Evolutionary conservation across 441 rosid genomes (phyloP).

Genomic region (Jatropha podagrica): DNA sequence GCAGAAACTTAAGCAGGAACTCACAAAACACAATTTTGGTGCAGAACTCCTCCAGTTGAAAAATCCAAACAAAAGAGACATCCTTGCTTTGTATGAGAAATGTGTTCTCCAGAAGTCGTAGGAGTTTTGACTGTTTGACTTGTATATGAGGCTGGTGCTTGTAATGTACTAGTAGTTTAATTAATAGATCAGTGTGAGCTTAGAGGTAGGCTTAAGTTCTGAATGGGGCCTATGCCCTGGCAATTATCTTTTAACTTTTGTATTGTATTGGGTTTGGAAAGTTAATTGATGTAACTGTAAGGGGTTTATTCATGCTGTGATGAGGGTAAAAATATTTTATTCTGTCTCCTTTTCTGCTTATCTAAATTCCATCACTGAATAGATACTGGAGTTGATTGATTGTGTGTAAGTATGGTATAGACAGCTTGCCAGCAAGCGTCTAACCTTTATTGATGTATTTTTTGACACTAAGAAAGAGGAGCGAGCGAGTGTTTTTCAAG

Average conservation of each 20-base stretch:
- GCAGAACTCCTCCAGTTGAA: slow-evolving; percentile 74
- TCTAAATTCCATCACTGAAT: background rate
- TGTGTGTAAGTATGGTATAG: slow-evolving; percentile 1
- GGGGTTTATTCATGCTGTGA: background rate
- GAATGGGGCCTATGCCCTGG: background rate
- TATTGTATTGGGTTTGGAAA: background rate
- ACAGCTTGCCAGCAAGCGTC: slow-evolving; percentile 4
- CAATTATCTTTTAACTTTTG: background rate
- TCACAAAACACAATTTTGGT: slow-evolving; percentile 80
- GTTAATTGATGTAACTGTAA: background rate
- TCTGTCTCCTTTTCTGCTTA: background rate
- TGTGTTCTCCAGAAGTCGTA: slow-evolving; percentile 61
- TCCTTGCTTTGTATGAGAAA: slow-evolving; percentile 78
- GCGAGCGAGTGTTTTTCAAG: no score
- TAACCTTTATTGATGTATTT: background rate
- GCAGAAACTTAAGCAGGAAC: slow-evolving; percentile 82
- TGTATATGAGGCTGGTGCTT: slow-evolving; percentile 30
- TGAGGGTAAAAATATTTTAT: background rate
- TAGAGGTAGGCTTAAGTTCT: slow-evolving; percentile 2
- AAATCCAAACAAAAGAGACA: slow-evolving; percentile 84
- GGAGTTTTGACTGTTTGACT: background rate
- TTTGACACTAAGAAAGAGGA: background rate
- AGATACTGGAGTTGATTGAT: background rate
- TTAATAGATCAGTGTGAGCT: slow-evolving; percentile 19
- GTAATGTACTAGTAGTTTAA: slow-evolving; percentile 24